A percentile compares a stretch with the other conserved stretches of the same genome.
Evolutionary conservation across 2,329 filamentous ascomycete species (phyloP).

Genomic region (Fusarium sp.): DNA sequence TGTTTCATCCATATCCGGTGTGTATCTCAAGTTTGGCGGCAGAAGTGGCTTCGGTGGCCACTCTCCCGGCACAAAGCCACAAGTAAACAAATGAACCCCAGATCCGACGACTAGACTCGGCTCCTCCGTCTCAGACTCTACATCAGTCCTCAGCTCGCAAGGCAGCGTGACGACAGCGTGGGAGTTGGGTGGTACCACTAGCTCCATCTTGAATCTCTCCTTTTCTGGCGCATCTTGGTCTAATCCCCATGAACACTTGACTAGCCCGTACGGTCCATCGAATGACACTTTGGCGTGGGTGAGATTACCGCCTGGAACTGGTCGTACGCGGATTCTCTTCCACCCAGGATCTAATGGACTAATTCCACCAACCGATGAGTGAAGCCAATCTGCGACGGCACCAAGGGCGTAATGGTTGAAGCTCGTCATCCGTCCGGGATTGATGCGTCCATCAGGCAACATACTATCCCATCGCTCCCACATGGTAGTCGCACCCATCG

Average conservation of each 20-base stretch:
- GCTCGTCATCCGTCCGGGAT: constrained; percentile 59
- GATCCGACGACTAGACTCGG: not conserved
- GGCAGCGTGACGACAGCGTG: not conserved
- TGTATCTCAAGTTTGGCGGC: not conserved
- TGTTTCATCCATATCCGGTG: not conserved
- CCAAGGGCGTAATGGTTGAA: constrained; percentile 63
- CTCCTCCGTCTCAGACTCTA: not conserved
- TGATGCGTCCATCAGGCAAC: constrained; percentile 54
- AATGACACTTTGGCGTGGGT: not conserved
- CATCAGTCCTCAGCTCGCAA: not conserved
- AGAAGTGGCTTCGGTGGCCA: not conserved
- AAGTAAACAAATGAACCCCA: not conserved
- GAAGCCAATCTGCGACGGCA: constrained; percentile 58
- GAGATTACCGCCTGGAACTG: not conserved
- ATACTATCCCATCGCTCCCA: constrained; percentile 64
- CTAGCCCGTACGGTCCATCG: not conserved
- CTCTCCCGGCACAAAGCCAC: not conserved
- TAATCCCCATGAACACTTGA: not conserved
- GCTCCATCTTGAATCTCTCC: not conserved
- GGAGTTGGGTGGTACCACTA: not conserved
- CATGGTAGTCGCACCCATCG: constrained; percentile 56
- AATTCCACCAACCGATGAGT: constrained; percentile 27
- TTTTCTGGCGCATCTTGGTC: not conserved
- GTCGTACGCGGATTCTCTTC: not conserved
- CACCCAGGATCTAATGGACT: not conserved